Base-by-base conservation (phyloP, 306 rosid species). In the Alnus glutinosa region DNA sequence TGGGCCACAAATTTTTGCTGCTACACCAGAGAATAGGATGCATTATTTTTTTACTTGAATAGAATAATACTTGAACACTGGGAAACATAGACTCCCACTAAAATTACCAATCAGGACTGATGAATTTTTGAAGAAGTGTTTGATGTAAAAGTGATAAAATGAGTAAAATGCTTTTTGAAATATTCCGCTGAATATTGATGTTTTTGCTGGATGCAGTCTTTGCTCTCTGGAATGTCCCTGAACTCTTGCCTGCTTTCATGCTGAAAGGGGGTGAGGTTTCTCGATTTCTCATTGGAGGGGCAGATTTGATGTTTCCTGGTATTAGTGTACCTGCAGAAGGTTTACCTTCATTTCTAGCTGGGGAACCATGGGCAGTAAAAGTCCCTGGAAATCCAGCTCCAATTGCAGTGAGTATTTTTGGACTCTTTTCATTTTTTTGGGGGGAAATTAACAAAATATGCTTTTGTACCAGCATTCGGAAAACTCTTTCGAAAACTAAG, bases 221-320 rank as follows among this genome's bases (percentile, higher is more conserved):
- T 85, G 93, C 97, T 63, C 97, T 94, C 69, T 94, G 98, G 97
- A 88, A 77, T 82, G 95, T 86, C 64, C 98, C 98, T 14, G 90
- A 91, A 62, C 80, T 94, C 30, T 79, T 94, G 83, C 98, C 98
- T 70, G 84, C 88, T 84, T 94, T 94, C 86, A 51, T 82, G 78
- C 85, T 94, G 63, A 94, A 94, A 84, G 97, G 92, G 39, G 97
- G 98, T 19, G 97, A 88, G 88, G 98, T 92, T 59, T 94, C 97
- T 34, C 91, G 87, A 49, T 94, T 68, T 78, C 77, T 94, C 75
- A 89, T 94, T 12, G 97, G 97, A 44, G 98, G 98, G 64, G 98
- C 98, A 4, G 98, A 94, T 80, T 86, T 94, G 87, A 94, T 94
- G 98, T 94, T 94, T 84, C 98, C 98, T 0, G 98, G 98, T 74